These are phyloP conservation scores for Tribonema minus DNA, from an alignment of 108 stramenopile species.

Conservation along the genomic window DNA sequence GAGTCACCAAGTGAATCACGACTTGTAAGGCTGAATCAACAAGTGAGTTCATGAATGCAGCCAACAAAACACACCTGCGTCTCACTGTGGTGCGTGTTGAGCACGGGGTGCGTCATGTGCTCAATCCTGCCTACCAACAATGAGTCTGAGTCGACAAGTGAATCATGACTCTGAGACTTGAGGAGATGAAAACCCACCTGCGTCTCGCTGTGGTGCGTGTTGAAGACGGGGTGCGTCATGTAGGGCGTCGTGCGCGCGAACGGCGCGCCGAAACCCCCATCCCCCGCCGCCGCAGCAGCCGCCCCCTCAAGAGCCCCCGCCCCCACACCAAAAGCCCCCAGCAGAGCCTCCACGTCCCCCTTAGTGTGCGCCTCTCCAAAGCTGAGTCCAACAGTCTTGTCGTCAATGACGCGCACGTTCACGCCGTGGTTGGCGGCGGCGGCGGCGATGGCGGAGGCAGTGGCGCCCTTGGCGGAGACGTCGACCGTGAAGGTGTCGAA, in stretches of 20 bases:
- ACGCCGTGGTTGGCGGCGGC: constrained; percentile 73
- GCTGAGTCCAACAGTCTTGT: constrained; percentile 73
- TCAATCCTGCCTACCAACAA: no score
- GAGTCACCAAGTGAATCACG: no score
- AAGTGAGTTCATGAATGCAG: no score
- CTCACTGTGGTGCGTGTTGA: constrained; percentile 90
- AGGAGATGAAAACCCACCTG: constrained; percentile 22
- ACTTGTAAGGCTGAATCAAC: no score
- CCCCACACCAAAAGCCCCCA: constrained; percentile 66
- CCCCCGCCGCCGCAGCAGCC: constrained; percentile 5
- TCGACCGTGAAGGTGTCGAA: constrained; percentile 85
- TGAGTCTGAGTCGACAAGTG: no score
- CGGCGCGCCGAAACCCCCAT: constrained; percentile 4
- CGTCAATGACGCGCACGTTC: constrained; percentile 86
- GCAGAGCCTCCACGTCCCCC: constrained; percentile 67
- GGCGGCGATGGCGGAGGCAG: constrained; percentile 64
- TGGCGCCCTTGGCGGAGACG: constrained; percentile 61
- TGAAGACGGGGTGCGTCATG: constrained; percentile 92
- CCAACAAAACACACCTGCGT: no score
- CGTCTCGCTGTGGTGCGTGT: constrained; percentile 88
- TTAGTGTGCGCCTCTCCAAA: constrained; percentile 91
- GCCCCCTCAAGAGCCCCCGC: neutral
- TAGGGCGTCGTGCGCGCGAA: constrained; percentile 48
- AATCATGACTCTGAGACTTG: no score
- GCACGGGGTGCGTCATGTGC: constrained; percentile 91